Evolutionary conservation across 1,139 yeast species (phyloP), one percentile per base, ranked within the genome.

Genomic region (Meyerozyma carpophila): DNA sequence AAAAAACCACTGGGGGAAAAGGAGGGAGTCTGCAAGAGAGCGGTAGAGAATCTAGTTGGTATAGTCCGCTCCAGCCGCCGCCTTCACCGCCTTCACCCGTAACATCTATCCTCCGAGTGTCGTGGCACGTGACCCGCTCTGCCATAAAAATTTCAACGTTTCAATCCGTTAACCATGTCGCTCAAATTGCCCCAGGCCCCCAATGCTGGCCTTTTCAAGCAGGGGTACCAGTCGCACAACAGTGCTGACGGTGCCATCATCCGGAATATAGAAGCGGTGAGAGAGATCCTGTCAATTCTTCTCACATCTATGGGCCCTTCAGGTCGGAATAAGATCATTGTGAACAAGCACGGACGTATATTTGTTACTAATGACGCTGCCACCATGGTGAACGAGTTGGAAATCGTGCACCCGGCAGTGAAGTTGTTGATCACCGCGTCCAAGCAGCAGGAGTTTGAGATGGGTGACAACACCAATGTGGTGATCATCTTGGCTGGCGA

Each of bases 341-440:
- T 91, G 46, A 93, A 93, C 68, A 65, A 68, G 48, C 61, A 87
- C 53, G 91, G 91, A 47, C 90, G 84, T 63, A 85, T 87, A 32
- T 88, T 90, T 60, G 81, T 93, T 52, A 93, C 98, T 40, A 88
- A 89, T 55, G 98, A 94, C 65, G 98, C 98, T 11, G 96, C 98
- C 37, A 93, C 98, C 9, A 93, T 93, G 83, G 73, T 93, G 50
- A 80, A 87, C 54, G 98, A 94, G 63, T 73, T 93, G 46, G 98
- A 93, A 54, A 88, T 94, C 51, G 93, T 93, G 40, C 98, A 93
- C 62, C 98, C 98, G 7, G 98, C 97, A 1, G 98, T 94, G 18
- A 93, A 93, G 66, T 81, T 93, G 40, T 78, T 93, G 51, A 95
- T 93, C 47, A 89, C 90, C 97, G 96, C 98, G 21, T 82, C 95